These are phyloP conservation scores for Reutealis trisperma DNA, from an alignment of 345 rosid genomes.

Conservation along the genomic window DNA sequence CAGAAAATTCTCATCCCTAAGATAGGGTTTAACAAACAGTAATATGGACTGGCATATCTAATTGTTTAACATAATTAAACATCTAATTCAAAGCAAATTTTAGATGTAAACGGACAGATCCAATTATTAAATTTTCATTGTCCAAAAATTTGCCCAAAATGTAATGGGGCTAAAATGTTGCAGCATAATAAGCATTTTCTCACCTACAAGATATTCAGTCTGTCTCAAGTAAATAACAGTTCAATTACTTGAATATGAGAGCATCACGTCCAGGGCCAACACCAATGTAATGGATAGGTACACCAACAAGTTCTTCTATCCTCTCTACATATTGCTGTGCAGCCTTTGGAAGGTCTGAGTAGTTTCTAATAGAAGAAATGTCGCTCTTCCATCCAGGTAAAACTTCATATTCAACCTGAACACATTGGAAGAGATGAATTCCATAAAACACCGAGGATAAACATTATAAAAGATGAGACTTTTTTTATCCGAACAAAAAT, in stretches of 20 bases:
- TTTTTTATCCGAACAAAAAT: neutral
- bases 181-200: neutral
- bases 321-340: conserved; percentile 80
- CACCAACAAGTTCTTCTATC: conserved; percentile 87
- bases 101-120: neutral
- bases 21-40: neutral
- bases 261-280: conserved; percentile 95
- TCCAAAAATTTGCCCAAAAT: neutral
- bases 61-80: neutral
- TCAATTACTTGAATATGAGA: conserved; percentile 66
- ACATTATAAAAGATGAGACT: neutral
- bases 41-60: neutral
- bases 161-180: neutral
- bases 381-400: conserved; percentile 89
- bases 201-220: neutral
- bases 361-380: conserved; percentile 72
- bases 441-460: neutral
- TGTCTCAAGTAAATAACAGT: neutral
- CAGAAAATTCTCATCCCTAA: neutral
- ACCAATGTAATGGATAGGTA: conserved; percentile 82
- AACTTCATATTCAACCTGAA: conserved; percentile 87
- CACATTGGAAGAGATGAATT: conserved; percentile 14
- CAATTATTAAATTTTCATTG: neutral
- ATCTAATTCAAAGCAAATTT: neutral
- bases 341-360: conserved; percentile 82